phyloP scores from a whole-genome alignment of 495 filamentous ascomycete genomes.

The Penicillium psychrofluorescens region DNA sequence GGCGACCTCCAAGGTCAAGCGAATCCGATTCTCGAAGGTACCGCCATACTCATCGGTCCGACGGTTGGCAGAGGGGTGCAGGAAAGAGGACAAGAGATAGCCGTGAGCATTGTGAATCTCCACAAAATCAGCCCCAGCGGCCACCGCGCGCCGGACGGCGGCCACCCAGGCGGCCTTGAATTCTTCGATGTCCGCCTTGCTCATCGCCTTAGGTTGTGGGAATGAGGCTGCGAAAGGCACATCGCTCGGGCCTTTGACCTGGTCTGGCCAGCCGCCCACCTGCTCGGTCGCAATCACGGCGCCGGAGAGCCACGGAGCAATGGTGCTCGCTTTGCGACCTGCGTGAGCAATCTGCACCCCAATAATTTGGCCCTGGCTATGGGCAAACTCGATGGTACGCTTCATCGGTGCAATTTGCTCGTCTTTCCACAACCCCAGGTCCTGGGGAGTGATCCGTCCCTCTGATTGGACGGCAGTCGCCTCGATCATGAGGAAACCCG shows the following conservation, averaged over 20 bases:
- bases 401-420: conserved; percentile 57
- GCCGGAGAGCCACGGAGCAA: conserved; percentile 54
- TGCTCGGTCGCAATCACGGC: conserved; percentile 45
- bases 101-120: conserved; percentile 57
- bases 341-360: conserved; percentile 73
- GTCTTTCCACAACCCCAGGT: conserved; percentile 68
- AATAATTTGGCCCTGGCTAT: conserved; percentile 63
- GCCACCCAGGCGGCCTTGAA: conserved; percentile 51
- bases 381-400: conserved; percentile 60
- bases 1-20: conserved; percentile 52
- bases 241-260: conserved; percentile 48
- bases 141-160: conserved; percentile 47
- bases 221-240: conserved; percentile 44
- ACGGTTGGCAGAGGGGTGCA: conserved; percentile 56
- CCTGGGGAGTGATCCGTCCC: conserved; percentile 72
- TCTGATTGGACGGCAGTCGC: conserved; percentile 63
- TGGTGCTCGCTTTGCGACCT: conserved; percentile 63
- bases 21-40: conserved; percentile 55
- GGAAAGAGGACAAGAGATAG: conserved; percentile 58
- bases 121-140: conserved; percentile 53
- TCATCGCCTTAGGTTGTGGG: conserved; percentile 44
- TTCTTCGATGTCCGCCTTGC: conserved; percentile 46
- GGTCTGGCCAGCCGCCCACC: conserved; percentile 55
- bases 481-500: conserved; percentile 64
- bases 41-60: conserved; percentile 63